These are phyloP conservation scores for Perkinsus marinus DNA, from an alignment of 169 alveolate species.

Conservation along the genomic window DNA sequence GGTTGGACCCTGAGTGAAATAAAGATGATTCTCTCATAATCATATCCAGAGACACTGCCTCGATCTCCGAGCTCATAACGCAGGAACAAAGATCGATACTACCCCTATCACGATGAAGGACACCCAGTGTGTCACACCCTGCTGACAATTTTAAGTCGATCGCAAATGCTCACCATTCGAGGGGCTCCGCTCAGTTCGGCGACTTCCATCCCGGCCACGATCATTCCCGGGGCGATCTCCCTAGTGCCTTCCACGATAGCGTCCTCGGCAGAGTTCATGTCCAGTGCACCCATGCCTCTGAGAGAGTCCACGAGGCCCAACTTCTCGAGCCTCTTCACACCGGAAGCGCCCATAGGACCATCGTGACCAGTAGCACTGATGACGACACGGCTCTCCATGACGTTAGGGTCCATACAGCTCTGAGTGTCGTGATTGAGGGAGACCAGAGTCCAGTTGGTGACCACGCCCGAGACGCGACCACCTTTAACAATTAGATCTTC, in stretches of 20 bases:
- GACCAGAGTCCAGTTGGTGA: constrained; percentile 28
- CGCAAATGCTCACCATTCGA: constrained; percentile 8
- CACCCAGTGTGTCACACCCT: no score
- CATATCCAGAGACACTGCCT: background rate
- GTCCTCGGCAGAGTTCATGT: constrained; percentile 26
- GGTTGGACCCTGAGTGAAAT: constrained; percentile 9
- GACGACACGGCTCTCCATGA: constrained; percentile 22
- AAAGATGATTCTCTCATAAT: background rate
- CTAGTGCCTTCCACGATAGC: constrained; percentile 15
- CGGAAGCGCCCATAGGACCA: constrained; percentile 29
- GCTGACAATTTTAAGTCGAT: background rate
- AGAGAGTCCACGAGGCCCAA: constrained; percentile 12
- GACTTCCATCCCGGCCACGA: constrained; percentile 18
- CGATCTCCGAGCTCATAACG: no score
- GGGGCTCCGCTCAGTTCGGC: constrained; percentile 22
- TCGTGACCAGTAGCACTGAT: constrained; percentile 20
- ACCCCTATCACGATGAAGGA: no score
- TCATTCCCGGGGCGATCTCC: background rate
- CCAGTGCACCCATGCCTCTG: constrained; percentile 23
- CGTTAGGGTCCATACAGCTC: constrained; percentile 29
- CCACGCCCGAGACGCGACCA: constrained; percentile 6
- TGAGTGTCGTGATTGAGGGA: constrained; percentile 27
- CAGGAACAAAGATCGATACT: background rate
- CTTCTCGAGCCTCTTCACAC: constrained; percentile 19
- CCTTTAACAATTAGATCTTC: constrained; percentile 19